phyloP scores from a whole-genome alignment of 352 stramenopile genomes.

The Phytophthora europaea region DNA sequence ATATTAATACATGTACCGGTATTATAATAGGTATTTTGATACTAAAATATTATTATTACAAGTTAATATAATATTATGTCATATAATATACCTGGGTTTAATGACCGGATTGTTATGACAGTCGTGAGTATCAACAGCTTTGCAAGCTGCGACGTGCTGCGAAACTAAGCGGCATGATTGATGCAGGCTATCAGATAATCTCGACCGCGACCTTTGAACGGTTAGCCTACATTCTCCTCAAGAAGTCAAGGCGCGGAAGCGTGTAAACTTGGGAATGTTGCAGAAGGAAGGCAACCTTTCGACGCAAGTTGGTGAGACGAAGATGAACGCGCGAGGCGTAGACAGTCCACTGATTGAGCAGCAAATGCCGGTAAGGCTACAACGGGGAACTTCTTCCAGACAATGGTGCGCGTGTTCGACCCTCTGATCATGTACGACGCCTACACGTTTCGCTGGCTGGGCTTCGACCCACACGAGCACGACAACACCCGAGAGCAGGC shows the following conservation, averaged over 20 bases:
- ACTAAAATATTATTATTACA: too few relatives aligned
- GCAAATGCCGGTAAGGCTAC: not conserved
- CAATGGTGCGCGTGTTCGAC: slow-evolving; percentile 31
- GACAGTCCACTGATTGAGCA: not conserved
- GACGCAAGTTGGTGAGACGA: not conserved
- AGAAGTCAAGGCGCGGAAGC: not conserved
- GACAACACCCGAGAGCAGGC: slow-evolving; percentile 40
- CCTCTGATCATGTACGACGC: slow-evolving; percentile 41
- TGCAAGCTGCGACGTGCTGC: not conserved
- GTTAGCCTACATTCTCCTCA: not conserved
- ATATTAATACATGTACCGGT: too few relatives aligned
- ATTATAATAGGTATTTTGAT: too few relatives aligned
- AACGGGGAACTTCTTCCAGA: not conserved
- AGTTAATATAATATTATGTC: too few relatives aligned
- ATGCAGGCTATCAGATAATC: too few relatives aligned
- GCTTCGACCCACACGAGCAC: slow-evolving; percentile 39
- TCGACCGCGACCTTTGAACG: too few relatives aligned
- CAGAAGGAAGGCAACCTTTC: not conserved
- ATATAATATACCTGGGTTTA: not conserved
- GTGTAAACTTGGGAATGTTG: not conserved
- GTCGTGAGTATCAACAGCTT: not conserved
- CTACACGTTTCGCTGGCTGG: slow-evolving; percentile 48
- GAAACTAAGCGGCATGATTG: not conserved
- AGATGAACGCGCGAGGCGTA: not conserved
- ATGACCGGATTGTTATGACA: not conserved